These are phyloP conservation scores for Pseudogymnoascus sp. DNA, from an alignment of 2,329 filamentous ascomycete species.

Conservation along the genomic window DNA sequence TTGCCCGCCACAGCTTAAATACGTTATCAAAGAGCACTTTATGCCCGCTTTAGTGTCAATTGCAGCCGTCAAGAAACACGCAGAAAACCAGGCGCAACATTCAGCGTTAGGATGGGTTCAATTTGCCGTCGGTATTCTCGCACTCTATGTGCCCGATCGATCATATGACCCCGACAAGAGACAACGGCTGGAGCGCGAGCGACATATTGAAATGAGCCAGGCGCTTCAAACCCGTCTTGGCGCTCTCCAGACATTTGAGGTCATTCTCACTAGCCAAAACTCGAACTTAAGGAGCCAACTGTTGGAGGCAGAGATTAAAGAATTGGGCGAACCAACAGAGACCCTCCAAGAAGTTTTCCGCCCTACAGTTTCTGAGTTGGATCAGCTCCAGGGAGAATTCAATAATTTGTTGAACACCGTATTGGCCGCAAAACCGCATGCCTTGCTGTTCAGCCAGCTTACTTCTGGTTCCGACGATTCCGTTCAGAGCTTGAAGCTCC, in stretches of 20 bases:
- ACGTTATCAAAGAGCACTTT: slow-evolving; percentile 32
- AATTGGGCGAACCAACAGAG: slow-evolving; percentile 60
- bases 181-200: slow-evolving; percentile 56
- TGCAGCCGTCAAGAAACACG: slow-evolving; percentile 24
- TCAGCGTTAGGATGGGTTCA: slow-evolving; percentile 64
- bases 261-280: slow-evolving; percentile 57
- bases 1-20: slow-evolving; percentile 14
- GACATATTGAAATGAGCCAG: slow-evolving; percentile 48
- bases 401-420: slow-evolving; percentile 58
- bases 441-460: slow-evolving; percentile 19
- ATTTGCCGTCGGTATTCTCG: slow-evolving; percentile 66
- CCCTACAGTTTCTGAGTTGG: slow-evolving; percentile 59
- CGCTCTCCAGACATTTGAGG: slow-evolving; percentile 59
- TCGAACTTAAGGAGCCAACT: slow-evolving; percentile 60
- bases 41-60: slow-evolving; percentile 25
- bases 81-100: slow-evolving; percentile 26
- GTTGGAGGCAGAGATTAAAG: slow-evolving; percentile 53
- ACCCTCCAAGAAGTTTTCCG: slow-evolving; percentile 62
- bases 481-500: slow-evolving; percentile 31
- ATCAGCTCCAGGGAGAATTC: slow-evolving; percentile 75
- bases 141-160: slow-evolving; percentile 77
- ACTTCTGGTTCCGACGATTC: neutral
- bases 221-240: slow-evolving; percentile 50
- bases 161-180: slow-evolving; percentile 73
- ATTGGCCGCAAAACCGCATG: slow-evolving; percentile 18